These are phyloP conservation scores for Phytophthora melonis DNA, from an alignment of 352 stramenopile species.

Conservation along the genomic window DNA sequence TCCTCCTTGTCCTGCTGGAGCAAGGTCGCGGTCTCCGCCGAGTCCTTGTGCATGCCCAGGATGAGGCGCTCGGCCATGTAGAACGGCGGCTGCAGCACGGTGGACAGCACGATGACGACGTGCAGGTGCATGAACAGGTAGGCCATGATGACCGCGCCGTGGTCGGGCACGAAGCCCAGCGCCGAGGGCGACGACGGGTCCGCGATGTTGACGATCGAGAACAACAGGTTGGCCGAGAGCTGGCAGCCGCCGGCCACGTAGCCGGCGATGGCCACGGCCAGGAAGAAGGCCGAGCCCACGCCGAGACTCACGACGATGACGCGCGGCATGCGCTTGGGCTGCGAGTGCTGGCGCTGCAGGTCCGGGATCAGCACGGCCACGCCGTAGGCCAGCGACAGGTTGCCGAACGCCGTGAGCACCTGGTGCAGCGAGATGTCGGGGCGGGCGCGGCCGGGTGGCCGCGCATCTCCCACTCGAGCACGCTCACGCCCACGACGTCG, in stretches of 20 bases:
- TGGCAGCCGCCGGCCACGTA: constrained; percentile 54
- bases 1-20: constrained; percentile 24
- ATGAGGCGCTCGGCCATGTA: constrained; percentile 58
- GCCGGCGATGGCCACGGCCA: constrained; percentile 47
- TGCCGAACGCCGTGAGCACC: constrained; percentile 43
- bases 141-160: constrained; percentile 41
- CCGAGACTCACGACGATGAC: constrained; percentile 52
- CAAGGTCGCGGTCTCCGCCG: background rate
- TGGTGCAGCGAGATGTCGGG: constrained; percentile 47
- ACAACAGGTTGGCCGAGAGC: constrained; percentile 47
- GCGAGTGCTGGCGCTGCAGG: constrained; percentile 51
- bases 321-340: constrained; percentile 56
- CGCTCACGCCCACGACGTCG: constrained; percentile 38
- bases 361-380: constrained; percentile 45
- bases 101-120: constrained; percentile 57
- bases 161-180: constrained; percentile 36
- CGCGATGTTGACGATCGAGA: constrained; percentile 43
- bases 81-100: constrained; percentile 54
- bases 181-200: constrained; percentile 32
- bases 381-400: constrained; percentile 49
- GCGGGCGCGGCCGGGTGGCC: constrained; percentile 34
- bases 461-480: constrained; percentile 44
- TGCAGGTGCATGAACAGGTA: constrained; percentile 55
- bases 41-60: constrained; percentile 49
- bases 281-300: constrained; percentile 54